Base-by-base conservation (phyloP, 2,329 filamentous ascomycete genomes). In the Calonectria pteridis region DNA sequence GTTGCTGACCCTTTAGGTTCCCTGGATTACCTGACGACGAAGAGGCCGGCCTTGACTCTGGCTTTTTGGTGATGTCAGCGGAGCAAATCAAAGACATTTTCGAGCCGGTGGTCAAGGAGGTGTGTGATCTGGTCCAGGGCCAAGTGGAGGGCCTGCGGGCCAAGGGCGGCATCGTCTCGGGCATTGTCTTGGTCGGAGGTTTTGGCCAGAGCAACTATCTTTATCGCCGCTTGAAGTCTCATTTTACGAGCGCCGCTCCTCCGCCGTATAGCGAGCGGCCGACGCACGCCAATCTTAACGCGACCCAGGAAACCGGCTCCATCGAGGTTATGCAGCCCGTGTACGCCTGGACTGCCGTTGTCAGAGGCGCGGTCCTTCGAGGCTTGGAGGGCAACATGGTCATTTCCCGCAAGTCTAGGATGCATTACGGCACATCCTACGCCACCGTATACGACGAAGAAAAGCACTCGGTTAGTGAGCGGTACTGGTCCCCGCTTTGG, bases 261-360 rank as follows among this genome's bases (percentile, higher is more conserved):
- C 90, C 90, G 0, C 90, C 90, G 0, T 92, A 96, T 80, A 94
- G 91, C 49, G 93, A 95, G 83, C 85, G 90, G 37, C 93, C 94
- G 6, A 94, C 93, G 0, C 93, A 94, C 77, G 89, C 90, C 4
- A 88, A 86, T 69, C 86, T 84, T 11, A 84, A 80, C 16, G 83
- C 88, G 2, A 80, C 88, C 29, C 84, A 87, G 35, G 87, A 89
- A 63, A 85, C 87, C 40, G 88, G 88, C 6, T 91, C 90, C 1
- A 92, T 96, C 49, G 93, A 95, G 84, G 93, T 96, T 33, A 94
- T 96, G 90, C 94, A 96, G 84, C 93, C 94, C 0, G 89, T 95
- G 67, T 94, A 96, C 81, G 93, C 94, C 1, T 95, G 94, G 94
- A 95, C 94, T 10, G 93, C 94, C 0, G 94, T 95, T 2, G 94